Evolutionary conservation across 768 basidiomycete species (phyloP).

Genomic region (Russula sp.): DNA sequence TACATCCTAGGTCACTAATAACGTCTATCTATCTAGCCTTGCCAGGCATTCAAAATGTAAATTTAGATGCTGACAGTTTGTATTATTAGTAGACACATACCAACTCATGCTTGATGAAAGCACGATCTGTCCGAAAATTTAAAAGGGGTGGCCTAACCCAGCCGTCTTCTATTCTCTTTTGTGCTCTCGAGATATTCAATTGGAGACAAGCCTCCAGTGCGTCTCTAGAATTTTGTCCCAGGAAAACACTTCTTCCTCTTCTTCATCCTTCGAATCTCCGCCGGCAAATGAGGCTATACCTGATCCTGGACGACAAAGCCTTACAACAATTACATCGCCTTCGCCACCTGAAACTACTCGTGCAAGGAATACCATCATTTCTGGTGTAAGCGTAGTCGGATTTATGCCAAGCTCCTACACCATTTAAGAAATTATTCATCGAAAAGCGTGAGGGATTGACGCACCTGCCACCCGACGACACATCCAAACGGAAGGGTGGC

Average conservation of each 20-base stretch:
- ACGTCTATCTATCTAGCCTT: slow-evolving; percentile 10
- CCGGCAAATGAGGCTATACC: slow-evolving; percentile 21
- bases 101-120: not conserved
- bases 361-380: slow-evolving; percentile 50
- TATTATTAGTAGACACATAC: slow-evolving; percentile 22
- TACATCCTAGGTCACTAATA: slow-evolving; percentile 14
- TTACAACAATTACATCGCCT: slow-evolving; percentile 32
- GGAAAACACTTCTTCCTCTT: slow-evolving; percentile 22
- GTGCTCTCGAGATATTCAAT: not conserved
- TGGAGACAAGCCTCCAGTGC: slow-evolving; percentile 23
- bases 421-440: not conserved
- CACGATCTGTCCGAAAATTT: not conserved
- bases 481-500: slow-evolving; percentile 30
- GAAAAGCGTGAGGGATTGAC: not conserved
- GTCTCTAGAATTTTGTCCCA: slow-evolving; percentile 22
- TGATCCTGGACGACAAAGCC: slow-evolving; percentile 28
- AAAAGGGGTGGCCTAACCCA: not conserved
- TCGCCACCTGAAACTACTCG: slow-evolving; percentile 36
- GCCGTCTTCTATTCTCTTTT: not conserved
- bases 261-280: slow-evolving; percentile 17
- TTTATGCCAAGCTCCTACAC: slow-evolving; percentile 57
- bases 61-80: slow-evolving; percentile 10
- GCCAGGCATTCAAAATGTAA: slow-evolving; percentile 23
- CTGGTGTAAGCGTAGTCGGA: slow-evolving; percentile 57
- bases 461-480: slow-evolving; percentile 40